A percentile compares a stretch with the other conserved stretches of the same genome.
phyloP scores from a whole-genome alignment of 1,139 yeast genomes.

The Candida sp. region DNA sequence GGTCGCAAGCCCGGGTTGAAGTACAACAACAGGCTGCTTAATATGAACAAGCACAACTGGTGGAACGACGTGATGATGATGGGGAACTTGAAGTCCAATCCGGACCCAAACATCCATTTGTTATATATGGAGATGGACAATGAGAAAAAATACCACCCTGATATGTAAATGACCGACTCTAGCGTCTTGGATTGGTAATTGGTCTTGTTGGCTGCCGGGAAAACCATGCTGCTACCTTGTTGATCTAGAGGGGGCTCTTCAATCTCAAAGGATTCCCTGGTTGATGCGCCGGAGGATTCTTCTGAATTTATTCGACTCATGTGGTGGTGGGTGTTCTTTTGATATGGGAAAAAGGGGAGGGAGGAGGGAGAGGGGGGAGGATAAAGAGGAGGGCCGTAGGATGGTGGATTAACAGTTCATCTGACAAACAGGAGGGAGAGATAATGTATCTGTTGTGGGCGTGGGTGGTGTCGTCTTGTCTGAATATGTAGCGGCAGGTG shows the following conservation, averaged over 20 bases:
- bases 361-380: background rate
- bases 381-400: background rate
- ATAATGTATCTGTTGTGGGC: no score
- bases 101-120: slow-evolving; percentile 94
- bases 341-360: background rate
- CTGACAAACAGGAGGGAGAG: background rate
- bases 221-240: background rate
- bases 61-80: slow-evolving; percentile 84
- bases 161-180: slow-evolving; percentile 28
- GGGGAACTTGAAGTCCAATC: slow-evolving; percentile 82
- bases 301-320: slow-evolving; percentile 3
- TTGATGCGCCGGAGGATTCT: slow-evolving; percentile 4
- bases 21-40: slow-evolving; percentile 49
- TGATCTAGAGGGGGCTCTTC: background rate
- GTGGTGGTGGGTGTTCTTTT: background rate
- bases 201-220: background rate
- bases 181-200: slow-evolving; percentile 7
- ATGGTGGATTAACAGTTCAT: background rate
- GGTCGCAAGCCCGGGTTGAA: slow-evolving; percentile 55
- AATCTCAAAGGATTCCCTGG: slow-evolving; percentile 7
- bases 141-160: slow-evolving; percentile 63
- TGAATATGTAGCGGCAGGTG: no score
- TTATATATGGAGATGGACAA: slow-evolving; percentile 86
- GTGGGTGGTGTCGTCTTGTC: no score
- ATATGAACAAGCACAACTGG: slow-evolving; percentile 67